Base-by-base conservation (phyloP, 495 filamentous ascomycete species). In the Daldinia decipiens region DNA sequence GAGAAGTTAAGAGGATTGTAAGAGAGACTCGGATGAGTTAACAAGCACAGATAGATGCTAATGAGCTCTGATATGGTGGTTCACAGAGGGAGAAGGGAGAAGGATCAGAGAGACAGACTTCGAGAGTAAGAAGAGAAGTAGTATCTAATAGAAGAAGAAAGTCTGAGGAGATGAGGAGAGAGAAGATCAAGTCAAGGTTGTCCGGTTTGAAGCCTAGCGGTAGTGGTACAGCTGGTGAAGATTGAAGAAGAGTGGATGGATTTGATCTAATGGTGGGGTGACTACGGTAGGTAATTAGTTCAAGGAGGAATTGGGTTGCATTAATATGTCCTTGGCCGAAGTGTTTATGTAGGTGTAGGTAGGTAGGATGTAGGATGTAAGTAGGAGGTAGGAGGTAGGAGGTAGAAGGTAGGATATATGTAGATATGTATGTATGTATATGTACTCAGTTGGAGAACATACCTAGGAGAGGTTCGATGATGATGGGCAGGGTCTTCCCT, bases 251-350 rank as follows among this genome's bases (percentile, higher is more conserved):
- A 55, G 65, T 72, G 70, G 70, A 43, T 57, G 47, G 26, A 57
- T 17, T 57, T n/a, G 43, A 59, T 55, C 9, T 64, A 24, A 40
- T 45, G 70, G 60, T 65, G 60, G 64, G 70, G 70, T 72, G 64
- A 56, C 26, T 56, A 19, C 61, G 64, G 40, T 56, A 51, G 26
- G 24, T 67, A 63, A 66, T 67, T 71, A 67, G 68, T 71, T 58
- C 62, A 56, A 51, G 47, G 50, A 72, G 50, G 40, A 68, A 56
- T 72, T 72, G 70, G 70, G 70, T 72, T 72, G 70, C 70, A 68
- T 68, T 43, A 68, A 72, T 66, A 66, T 64, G 65, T 65, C 50
- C 47, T 59, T 64, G 39, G 55, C 19, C 67, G 32, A 51, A 29
- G 34, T 54, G 55, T 61, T 38, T 62, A 39, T 59, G 29, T 54